phyloP scores from a whole-genome alignment of 192 early-diverging fungal species.

The Umbelopsis vinacea region DNA sequence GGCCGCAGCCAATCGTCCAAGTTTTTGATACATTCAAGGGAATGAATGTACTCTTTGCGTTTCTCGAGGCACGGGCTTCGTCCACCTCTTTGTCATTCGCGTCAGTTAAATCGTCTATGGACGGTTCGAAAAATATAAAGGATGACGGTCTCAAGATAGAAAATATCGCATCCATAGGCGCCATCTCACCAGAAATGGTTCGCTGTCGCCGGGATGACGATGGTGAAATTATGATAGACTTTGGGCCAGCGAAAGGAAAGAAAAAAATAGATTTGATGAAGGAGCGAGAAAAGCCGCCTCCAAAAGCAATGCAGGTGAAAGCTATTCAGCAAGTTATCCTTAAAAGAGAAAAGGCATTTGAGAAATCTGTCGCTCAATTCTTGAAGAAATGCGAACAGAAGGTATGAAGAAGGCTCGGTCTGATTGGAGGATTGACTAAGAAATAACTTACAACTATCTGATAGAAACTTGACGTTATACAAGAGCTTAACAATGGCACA shows the following conservation, averaged over 20 bases:
- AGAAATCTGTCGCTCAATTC: neutral
- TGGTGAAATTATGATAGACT: slow-evolving; percentile 12
- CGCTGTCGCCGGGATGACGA: slow-evolving; percentile 11
- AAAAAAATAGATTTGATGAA: neutral
- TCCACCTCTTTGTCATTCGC: slow-evolving; percentile 7
- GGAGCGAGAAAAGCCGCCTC: neutral
- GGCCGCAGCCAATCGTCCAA: neutral
- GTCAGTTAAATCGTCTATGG: slow-evolving; percentile 6
- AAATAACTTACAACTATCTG: neutral
- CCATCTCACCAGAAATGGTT: neutral
- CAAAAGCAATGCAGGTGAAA: slow-evolving; percentile 1
- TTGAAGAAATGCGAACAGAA: slow-evolving; percentile 10
- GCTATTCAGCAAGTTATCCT: neutral
- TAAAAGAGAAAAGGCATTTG: slow-evolving; percentile 2
- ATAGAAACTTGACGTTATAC: slow-evolving; percentile 2
- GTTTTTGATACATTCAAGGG: neutral
- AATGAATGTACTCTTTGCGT: slow-evolving; percentile 10
- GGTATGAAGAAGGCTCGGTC: neutral
- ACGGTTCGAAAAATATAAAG: neutral
- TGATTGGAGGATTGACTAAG: neutral
- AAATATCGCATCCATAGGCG: neutral
- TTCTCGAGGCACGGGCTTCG: slow-evolving; percentile 1
- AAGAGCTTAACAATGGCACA: neutral
- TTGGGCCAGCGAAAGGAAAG: slow-evolving; percentile 6
- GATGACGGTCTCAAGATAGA: neutral